phyloP scores from a whole-genome alignment of 176 grass and related monocot species.

The Metroxylon sagu region DNA sequence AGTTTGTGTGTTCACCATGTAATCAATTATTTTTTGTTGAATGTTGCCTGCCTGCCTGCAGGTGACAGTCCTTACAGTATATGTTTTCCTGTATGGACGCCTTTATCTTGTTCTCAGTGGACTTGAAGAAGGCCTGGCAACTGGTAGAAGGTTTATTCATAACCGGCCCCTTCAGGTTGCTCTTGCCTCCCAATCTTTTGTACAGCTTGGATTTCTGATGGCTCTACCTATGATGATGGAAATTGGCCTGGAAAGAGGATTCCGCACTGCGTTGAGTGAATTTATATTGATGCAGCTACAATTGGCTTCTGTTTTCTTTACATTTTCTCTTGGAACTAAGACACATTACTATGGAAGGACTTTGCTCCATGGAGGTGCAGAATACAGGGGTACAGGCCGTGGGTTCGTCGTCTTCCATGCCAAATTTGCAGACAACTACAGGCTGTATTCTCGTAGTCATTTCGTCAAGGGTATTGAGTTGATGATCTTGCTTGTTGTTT shows the following conservation, averaged over 20 bases:
- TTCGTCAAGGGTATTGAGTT: constrained; percentile 91
- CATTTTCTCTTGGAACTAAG: constrained; percentile 94
- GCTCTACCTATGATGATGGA: constrained; percentile 97
- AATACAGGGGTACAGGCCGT: constrained; percentile 76
- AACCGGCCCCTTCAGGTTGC: constrained; percentile 78
- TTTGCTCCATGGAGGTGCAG: constrained; percentile 87
- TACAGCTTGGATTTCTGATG: constrained; percentile 93
- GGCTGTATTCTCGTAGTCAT: constrained; percentile 93
- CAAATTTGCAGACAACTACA: constrained; percentile 94
- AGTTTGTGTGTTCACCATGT: background rate
- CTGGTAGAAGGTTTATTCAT: constrained; percentile 59
- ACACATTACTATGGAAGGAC: constrained; percentile 89
- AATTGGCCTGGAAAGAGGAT: constrained; percentile 94
- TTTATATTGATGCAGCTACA: constrained; percentile 91
- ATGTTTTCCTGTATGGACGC: constrained; percentile 85
- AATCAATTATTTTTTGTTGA: constrained; percentile 3
- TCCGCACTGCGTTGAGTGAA: constrained; percentile 73
- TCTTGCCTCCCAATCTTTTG: constrained; percentile 89
- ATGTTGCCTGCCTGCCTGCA: constrained; percentile 27
- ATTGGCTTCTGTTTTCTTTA: constrained; percentile 76
- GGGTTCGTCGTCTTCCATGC: constrained; percentile 94
- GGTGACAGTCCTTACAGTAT: constrained; percentile 84
- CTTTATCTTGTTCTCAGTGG: constrained; percentile 97
- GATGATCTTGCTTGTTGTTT: constrained; percentile 75
- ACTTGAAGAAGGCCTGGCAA: constrained; percentile 70